These are phyloP conservation scores for Vigna unguiculata DNA, from an alignment of 306 rosid genomes.

Conservation along the genomic window DNA sequence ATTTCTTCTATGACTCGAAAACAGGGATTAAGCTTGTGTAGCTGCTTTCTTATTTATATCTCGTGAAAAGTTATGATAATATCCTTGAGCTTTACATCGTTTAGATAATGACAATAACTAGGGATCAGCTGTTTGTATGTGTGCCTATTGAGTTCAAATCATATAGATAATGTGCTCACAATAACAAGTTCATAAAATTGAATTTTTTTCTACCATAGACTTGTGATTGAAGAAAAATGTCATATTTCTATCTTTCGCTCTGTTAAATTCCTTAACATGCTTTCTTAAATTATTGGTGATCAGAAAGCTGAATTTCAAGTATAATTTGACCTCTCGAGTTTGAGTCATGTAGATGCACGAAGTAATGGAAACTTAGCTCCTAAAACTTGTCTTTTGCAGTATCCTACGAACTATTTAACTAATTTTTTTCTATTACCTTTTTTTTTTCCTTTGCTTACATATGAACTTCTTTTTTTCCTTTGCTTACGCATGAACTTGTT, in stretches of 20 bases:
- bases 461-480: neutral
- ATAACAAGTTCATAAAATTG: conserved; percentile 4
- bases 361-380: conserved; percentile 1
- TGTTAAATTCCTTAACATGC: conserved; percentile 1
- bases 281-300: conserved; percentile 27
- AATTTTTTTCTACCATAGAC: conserved; percentile 22
- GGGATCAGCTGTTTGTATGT: conserved; percentile 21
- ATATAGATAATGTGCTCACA: neutral
- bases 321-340: conserved; percentile 31
- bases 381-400: conserved; percentile 27
- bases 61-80: conserved; percentile 18
- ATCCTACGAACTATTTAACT: conserved; percentile 13
- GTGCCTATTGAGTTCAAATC: conserved; percentile 29
- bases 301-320: conserved; percentile 18
- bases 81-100: conserved; percentile 25
- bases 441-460: neutral
- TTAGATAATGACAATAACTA: conserved; percentile 22
- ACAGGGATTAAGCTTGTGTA: conserved; percentile 34
- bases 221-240: conserved; percentile 17
- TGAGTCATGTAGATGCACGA: conserved; percentile 20
- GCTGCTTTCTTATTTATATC: conserved; percentile 29
- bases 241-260: neutral
- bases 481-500: conserved; percentile 40
- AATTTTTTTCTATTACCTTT: neutral
- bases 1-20: neutral